These are phyloP conservation scores for Aaosphaeria arxii DNA, from an alignment of 2,329 filamentous ascomycete species.

Conservation along the genomic window DNA sequence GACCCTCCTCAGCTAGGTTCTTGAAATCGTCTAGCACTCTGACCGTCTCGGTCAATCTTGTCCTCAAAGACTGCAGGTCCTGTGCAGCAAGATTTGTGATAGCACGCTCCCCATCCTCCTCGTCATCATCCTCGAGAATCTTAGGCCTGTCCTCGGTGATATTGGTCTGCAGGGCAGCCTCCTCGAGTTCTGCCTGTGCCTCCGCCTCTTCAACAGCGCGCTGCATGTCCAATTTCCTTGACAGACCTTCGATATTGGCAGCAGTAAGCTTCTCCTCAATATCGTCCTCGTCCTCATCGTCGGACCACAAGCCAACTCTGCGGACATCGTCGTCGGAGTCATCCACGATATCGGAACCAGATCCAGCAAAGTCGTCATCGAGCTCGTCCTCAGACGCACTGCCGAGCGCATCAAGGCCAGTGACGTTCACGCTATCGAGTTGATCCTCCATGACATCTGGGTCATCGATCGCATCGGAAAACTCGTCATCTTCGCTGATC, in stretches of 20 bases:
- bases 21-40: slow-evolving; percentile 87
- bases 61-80: slow-evolving; percentile 83
- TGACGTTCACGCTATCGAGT: slow-evolving; percentile 30
- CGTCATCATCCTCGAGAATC: slow-evolving; percentile 60
- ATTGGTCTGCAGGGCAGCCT: slow-evolving; percentile 87
- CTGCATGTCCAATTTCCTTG: slow-evolving; percentile 77
- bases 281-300: slow-evolving; percentile 91
- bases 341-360: slow-evolving; percentile 42
- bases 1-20: slow-evolving; percentile 73
- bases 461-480: slow-evolving; percentile 24
- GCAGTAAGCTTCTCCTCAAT: slow-evolving; percentile 88
- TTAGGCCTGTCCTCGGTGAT: slow-evolving; percentile 74
- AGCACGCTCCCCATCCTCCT: slow-evolving; percentile 58
- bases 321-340: slow-evolving; percentile 61
- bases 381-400: slow-evolving; percentile 36
- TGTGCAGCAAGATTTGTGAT: slow-evolving; percentile 65
- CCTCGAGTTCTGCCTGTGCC: slow-evolving; percentile 80
- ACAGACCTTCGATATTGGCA: slow-evolving; percentile 92
- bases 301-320: slow-evolving; percentile 77
- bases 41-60: slow-evolving; percentile 87
- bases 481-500: slow-evolving; percentile 17
- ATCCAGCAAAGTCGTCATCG: slow-evolving; percentile 36
- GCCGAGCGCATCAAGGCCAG: slow-evolving; percentile 38
- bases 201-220: slow-evolving; percentile 76
- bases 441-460: slow-evolving; percentile 43